Evolutionary conservation across 495 filamentous ascomycete species (phyloP).

Genomic region (Lindgomyces ingoldianus): DNA sequence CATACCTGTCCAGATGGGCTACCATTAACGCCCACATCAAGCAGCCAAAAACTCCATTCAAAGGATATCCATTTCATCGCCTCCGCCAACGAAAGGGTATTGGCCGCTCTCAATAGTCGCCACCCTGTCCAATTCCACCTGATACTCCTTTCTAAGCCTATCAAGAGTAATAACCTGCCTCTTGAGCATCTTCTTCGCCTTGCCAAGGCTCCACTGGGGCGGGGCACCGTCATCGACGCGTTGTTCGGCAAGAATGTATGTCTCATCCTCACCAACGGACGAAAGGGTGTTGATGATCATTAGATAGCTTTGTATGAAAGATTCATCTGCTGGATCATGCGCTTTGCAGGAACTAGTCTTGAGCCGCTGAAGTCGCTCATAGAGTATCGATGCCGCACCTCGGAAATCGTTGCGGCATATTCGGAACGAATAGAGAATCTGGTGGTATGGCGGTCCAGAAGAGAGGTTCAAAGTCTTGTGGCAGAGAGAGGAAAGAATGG

Average conservation of each 20-base stretch:
- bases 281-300: conserved; percentile 84
- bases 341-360: conserved; percentile 58
- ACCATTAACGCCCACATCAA: conserved; percentile 33
- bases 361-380: conserved; percentile 65
- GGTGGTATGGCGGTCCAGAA: conserved; percentile 66
- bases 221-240: conserved; percentile 20
- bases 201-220: conserved; percentile 36
- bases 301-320: conserved; percentile 66
- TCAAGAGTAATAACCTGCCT: conserved; percentile 75
- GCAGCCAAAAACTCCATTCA: conserved; percentile 5
- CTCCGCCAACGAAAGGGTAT: conserved; percentile 59
- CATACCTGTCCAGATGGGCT: neutral
- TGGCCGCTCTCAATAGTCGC: conserved; percentile 61
- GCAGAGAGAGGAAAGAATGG: conserved; percentile 66
- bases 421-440: conserved; percentile 86
- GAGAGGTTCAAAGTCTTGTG: conserved; percentile 58
- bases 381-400: conserved; percentile 77
- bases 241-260: conserved; percentile 63
- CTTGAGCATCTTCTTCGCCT: conserved; percentile 39
- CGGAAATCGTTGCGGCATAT: conserved; percentile 81
- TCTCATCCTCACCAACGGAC: conserved; percentile 78
- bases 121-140: conserved; percentile 79
- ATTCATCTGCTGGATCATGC: conserved; percentile 55
- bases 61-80: conserved; percentile 41
- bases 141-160: conserved; percentile 82